Percentiles rank a stretch among this genome's conserved stretches.
phyloP scores from a whole-genome alignment of 371 early-diverging fungal genomes.

The Actinomortierella ambigua region DNA sequence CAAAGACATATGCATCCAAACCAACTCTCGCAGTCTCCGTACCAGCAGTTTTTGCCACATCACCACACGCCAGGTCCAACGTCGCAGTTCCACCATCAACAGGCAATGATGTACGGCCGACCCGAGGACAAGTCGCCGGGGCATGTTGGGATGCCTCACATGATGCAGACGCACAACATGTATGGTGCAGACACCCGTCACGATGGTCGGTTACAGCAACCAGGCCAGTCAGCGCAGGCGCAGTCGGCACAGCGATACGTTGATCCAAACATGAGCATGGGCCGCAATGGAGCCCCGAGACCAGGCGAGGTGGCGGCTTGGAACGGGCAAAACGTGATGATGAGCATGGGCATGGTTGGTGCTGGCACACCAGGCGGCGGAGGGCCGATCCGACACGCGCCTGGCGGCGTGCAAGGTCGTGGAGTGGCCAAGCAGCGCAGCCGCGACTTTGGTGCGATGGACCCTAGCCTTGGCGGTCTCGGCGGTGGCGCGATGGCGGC shows the following conservation, averaged over 20 bases:
- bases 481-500: too few species aligned
- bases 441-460: slow-evolving; percentile 31
- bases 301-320: too few species aligned
- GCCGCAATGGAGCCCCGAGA: slow-evolving; percentile 14
- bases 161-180: slow-evolving; percentile 33
- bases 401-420: slow-evolving; percentile 21
- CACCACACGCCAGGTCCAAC: too few species aligned
- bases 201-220: slow-evolving; percentile 18
- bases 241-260: slow-evolving; percentile 19
- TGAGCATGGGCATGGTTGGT: slow-evolving; percentile 7
- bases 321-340: slow-evolving; percentile 16
- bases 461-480: slow-evolving; percentile 1
- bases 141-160: slow-evolving; percentile 13
- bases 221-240: too few species aligned
- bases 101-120: slow-evolving; percentile 8
- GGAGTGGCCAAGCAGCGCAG: slow-evolving; percentile 25
- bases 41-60: too few species aligned
- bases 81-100: slow-evolving; percentile 5
- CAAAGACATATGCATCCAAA: slow-evolving; percentile 19
- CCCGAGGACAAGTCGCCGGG: not conserved
- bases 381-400: slow-evolving; percentile 21
- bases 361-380: slow-evolving; percentile 13
- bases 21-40: too few species aligned
- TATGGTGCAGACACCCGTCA: slow-evolving; percentile 33
- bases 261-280: slow-evolving; percentile 32